These are phyloP conservation scores for Coniferiporia sulphurascens DNA, from an alignment of 1,284 basidiomycete species.

Conservation along the genomic window DNA sequence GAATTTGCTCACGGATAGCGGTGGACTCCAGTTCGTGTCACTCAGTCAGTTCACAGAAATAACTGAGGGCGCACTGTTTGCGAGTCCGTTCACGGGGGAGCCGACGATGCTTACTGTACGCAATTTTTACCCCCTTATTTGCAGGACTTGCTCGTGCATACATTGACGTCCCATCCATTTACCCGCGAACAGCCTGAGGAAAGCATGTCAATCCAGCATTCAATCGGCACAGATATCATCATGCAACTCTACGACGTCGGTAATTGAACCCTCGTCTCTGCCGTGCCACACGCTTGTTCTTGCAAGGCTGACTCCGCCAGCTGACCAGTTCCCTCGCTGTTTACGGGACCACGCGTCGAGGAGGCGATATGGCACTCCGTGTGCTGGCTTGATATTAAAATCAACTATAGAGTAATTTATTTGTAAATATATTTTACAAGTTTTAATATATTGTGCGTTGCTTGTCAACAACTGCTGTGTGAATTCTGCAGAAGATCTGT, in stretches of 20 bases:
- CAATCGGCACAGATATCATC: constrained; percentile 85
- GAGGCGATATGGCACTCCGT: constrained; percentile 82
- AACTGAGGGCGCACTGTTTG: constrained; percentile 79
- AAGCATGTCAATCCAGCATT: constrained; percentile 80
- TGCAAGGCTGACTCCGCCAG: not conserved
- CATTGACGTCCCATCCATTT: too few species aligned
- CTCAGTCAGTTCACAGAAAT: constrained; percentile 79
- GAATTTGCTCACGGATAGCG: constrained; percentile 84
- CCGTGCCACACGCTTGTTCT: not conserved
- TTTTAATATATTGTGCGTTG: too few species aligned
- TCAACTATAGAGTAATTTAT: too few species aligned
- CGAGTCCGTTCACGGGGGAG: constrained; percentile 77
- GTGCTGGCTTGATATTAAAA: constrained; percentile 82
- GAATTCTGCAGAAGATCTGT: too few species aligned
- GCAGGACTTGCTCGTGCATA: too few species aligned
- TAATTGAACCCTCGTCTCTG: constrained; percentile 26
- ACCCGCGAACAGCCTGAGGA: constrained; percentile 60
- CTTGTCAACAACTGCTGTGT: too few species aligned
- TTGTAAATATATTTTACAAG: too few species aligned
- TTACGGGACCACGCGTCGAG: constrained; percentile 68
- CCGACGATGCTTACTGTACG: constrained; percentile 79
- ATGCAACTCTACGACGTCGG: constrained; percentile 91
- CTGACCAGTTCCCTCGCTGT: constrained; percentile 62
- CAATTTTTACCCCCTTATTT: not conserved
- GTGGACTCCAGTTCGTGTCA: constrained; percentile 83